Conservation (phyloP, 2,329 filamentous ascomycete species). For the Colletotrichum lentis region DNA sequence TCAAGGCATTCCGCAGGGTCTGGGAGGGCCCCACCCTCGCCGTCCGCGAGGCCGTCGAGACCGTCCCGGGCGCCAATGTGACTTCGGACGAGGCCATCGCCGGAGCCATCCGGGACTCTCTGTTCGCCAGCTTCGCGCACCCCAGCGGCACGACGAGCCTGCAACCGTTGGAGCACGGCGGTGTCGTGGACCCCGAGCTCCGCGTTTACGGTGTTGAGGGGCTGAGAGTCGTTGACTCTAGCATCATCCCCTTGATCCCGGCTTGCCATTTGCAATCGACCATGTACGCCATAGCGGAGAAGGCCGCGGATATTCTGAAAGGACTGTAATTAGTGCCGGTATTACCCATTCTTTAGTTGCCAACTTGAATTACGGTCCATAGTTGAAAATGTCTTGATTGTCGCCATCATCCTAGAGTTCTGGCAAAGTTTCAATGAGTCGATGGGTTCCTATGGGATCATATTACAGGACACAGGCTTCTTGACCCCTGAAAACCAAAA, state of each 20-base stretch:
- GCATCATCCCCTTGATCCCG: slow-evolving; percentile 45
- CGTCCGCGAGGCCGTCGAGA: slow-evolving; percentile 13
- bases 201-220: slow-evolving; percentile 44
- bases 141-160: slow-evolving; percentile 58
- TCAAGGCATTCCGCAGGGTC: slow-evolving; percentile 48
- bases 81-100: slow-evolving; percentile 20
- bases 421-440: too few species aligned
- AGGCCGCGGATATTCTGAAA: slow-evolving; percentile 38
- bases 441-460: too few species aligned
- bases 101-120: slow-evolving; percentile 2
- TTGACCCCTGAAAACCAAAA: too few species aligned
- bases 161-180: slow-evolving; percentile 52
- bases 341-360: background rate
- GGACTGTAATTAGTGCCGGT: background rate
- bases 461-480: too few species aligned
- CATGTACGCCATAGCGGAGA: slow-evolving; percentile 49
- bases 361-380: accelerated
- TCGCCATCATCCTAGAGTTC: background rate
- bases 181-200: slow-evolving; percentile 46
- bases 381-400: too few species aligned
- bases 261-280: slow-evolving; percentile 47
- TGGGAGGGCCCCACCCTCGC: slow-evolving; percentile 24
- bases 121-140: slow-evolving; percentile 45
- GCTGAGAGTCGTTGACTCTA: slow-evolving; percentile 44
- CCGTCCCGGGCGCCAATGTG: slow-evolving; percentile 23